phyloP scores from a whole-genome alignment of 1,284 basidiomycete species.

The Marasmius tenuissimus region DNA sequence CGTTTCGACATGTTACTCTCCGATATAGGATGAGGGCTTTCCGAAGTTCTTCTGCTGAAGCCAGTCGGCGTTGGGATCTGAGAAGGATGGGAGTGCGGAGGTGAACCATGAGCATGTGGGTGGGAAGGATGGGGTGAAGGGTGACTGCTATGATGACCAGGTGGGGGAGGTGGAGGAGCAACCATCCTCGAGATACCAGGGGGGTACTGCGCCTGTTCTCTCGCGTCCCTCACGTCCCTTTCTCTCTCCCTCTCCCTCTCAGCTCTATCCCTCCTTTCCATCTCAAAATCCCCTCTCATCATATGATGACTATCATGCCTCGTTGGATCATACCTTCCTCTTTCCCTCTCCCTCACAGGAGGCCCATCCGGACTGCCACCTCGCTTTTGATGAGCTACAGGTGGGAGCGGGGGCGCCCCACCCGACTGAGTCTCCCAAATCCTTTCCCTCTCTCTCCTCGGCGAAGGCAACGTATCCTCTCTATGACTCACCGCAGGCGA shows the following conservation, averaged over 20 bases:
- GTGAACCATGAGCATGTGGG: neutral
- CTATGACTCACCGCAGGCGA: neutral
- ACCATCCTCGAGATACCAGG: neutral
- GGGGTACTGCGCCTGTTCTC: neutral
- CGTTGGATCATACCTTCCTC: neutral
- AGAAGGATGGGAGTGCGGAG: constrained; percentile 21
- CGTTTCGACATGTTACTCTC: constrained; percentile 18
- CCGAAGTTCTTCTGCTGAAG: constrained; percentile 33
- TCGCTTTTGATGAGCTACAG: neutral
- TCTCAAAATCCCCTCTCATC: neutral
- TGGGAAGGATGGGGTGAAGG: neutral
- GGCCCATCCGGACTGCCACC: neutral
- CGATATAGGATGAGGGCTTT: constrained; percentile 34
- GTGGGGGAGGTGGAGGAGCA: neutral
- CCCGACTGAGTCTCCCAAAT: neutral
- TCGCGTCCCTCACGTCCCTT: neutral
- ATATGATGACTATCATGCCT: neutral
- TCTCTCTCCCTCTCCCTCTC: neutral
- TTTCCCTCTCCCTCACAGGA: neutral
- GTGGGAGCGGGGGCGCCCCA: neutral
- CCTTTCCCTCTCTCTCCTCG: neutral
- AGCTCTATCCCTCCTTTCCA: neutral
- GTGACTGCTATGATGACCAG: neutral
- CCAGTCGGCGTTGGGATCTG: constrained; percentile 18
- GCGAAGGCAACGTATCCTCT: neutral